Conservation (phyloP, 2,329 filamentous ascomycete genomes). For the Pseudogymnoascus sp. region DNA sequence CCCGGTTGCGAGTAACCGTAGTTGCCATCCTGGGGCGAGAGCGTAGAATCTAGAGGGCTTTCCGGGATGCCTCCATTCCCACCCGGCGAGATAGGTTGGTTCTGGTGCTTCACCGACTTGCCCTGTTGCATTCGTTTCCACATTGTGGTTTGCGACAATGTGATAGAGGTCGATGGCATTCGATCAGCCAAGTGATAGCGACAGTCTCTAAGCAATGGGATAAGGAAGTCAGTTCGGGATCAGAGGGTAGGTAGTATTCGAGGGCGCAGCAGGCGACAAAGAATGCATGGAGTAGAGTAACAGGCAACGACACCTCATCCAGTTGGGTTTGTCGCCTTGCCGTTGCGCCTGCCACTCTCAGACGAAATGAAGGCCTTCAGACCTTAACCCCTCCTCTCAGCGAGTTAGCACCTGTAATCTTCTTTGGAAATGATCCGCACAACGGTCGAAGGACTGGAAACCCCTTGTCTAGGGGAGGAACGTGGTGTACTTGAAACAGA, state of each 20-base stretch:
- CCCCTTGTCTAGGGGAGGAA: neutral
- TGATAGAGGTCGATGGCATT: constrained; percentile 8
- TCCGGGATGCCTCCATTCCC: neutral
- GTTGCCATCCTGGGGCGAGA: neutral
- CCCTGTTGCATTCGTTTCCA: constrained; percentile 42
- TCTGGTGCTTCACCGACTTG: neutral
- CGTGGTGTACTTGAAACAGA: constrained; percentile 6
- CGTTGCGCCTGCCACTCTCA: constrained; percentile 1
- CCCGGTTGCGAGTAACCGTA: constrained; percentile 17
- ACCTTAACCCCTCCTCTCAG: constrained; percentile 1
- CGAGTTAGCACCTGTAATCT: constrained; percentile 2
- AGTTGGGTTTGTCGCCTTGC: neutral
- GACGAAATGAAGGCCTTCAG: constrained; percentile 4
- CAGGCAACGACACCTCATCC: neutral
- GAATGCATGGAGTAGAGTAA: neutral
- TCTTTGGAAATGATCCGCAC: neutral
- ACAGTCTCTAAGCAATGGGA: neutral
- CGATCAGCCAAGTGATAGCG: constrained; percentile 6
- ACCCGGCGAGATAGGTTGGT: neutral
- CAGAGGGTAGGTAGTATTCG: neutral
- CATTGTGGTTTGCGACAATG: constrained; percentile 31
- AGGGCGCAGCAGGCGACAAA: neutral
- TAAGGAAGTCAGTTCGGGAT: neutral
- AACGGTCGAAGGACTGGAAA: constrained; percentile 1
- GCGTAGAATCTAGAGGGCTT: neutral